Base-by-base conservation (phyloP, 1,139 yeast species). In the Sugiyamaella paludigena region DNA sequence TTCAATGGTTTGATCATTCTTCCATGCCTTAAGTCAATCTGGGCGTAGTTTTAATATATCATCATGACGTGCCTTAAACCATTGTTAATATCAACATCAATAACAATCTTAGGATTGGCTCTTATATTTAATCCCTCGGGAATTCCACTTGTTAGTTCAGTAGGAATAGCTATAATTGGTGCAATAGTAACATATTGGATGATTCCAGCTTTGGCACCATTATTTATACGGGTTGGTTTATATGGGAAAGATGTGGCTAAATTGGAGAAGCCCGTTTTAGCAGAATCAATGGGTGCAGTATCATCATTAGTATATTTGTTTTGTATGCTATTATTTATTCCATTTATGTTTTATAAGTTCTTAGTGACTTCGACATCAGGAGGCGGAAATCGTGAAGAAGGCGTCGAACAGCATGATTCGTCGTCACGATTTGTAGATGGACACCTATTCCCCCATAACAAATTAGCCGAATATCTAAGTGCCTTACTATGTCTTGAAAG, bases 281-380 rank as follows among this genome's bases (percentile, higher is more conserved):
- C 98, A 1, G 99, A 92, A 67, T 79, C 95, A 0, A 84, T 91
- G 76, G 99, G 99, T 2, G 83, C 87, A 1, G 85, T 91, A 0
- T 79, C 89, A 7, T 95, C 96, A 0, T 75, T 86, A 2, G 83
- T 91, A 0, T 91, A 89, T 63, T 68, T 92, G 54, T 81, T 89
- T 58, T 69, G 85, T 42, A 84, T 92, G 89, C 79, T 88, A 62
- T 76, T 85, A 54, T 83, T 88, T 65, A 87, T 92, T 47, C 98
- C 98, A 12, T 88, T 91, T 65, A 74, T 91, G 62, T 92, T 92
- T 64, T 83, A 83, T 75, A 84, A 85, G 64, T 87, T 84, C 64
- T 72, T 88, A 58, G 87, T 84, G 35, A 76, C 81, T 2, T 73
- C 68, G 11, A 77, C 82, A 1, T 70, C 75, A 1, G 84, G 84